Base-by-base conservation (phyloP, 176 grass and related monocot genomes). In the Triticum monococcum region DNA sequence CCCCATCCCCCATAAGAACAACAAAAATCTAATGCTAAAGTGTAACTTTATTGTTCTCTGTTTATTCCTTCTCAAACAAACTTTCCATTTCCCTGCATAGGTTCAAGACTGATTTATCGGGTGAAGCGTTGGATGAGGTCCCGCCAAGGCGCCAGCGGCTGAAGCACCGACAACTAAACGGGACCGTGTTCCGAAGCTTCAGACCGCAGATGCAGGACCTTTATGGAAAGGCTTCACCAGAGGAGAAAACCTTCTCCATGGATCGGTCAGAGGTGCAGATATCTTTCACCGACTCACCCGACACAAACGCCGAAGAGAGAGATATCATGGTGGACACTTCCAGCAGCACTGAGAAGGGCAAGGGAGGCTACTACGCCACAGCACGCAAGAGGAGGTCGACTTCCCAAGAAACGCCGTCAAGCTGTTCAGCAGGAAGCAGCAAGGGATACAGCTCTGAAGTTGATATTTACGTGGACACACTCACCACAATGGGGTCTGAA, bases 401-500 rank as follows among this genome's bases (percentile, higher is more conserved):
- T 64, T 79, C 89, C 46, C 85, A 83, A 68, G 89, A 98, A 85
- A 78, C 74, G 35, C 68, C 87, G 3, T 95, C 86, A 14, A 79
- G 64, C 77, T 87, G 77, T 88, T 88, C 93, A 81, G 86, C 56
- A 82, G 88, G 86, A 66, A 98, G 89, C 76, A 90, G 86, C 68
- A 87, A 92, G 67, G 81, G 84, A 30, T 94, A 92, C 89, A 90
- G 79, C 76, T 96, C 96, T 60, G 93, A 98, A 85, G 80, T 86
- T 46, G 93, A 94, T 46, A 88, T 78, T 59, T 98, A 89, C 36
- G 37, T 92, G 37, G 96, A 98, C n/a, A 84, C 90, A 23, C 90
- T 94, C 68, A 92, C 90, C 16, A 86, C 86, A 24, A 88, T 94
- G 88, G 91, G 95, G 24, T 96, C 91, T 80, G 94, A 94, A 78